These are phyloP conservation scores for Boletus sensibilis DNA, from an alignment of 768 basidiomycete species.

Conservation along the genomic window DNA sequence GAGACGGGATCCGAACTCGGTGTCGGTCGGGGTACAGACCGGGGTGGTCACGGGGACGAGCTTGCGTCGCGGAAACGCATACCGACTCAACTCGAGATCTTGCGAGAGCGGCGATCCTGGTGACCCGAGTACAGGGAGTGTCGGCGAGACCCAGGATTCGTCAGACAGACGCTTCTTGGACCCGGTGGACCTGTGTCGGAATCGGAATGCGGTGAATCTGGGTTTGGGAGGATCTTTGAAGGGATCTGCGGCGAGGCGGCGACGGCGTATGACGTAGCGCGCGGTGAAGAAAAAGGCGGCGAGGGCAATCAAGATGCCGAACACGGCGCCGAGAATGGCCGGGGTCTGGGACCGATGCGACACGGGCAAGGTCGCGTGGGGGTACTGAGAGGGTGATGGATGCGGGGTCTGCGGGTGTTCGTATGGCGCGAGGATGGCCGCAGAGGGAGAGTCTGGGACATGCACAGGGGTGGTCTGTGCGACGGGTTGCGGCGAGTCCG, in stretches of 20 bases:
- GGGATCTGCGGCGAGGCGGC: constrained; percentile 1
- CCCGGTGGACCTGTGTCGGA: background rate
- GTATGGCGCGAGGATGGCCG: constrained; percentile 14
- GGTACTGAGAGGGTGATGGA: constrained; percentile 7
- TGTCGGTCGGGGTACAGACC: constrained; percentile 19
- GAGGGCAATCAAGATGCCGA: constrained; percentile 17
- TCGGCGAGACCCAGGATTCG: constrained; percentile 26
- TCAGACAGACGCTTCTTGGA: constrained; percentile 25
- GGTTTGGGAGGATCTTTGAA: constrained; percentile 13
- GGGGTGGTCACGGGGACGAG: constrained; percentile 20
- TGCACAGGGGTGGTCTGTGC: background rate
- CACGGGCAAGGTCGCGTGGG: constrained; percentile 12
- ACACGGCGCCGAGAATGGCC: constrained; percentile 15
- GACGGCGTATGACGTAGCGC: constrained; percentile 16
- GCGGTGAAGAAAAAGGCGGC: background rate
- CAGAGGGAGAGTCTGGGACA: constrained; percentile 1
- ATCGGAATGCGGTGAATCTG: constrained; percentile 2
- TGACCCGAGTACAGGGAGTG: constrained; percentile 4
- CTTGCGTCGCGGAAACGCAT: constrained; percentile 11
- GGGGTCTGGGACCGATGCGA: constrained; percentile 5
- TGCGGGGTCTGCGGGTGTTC: constrained; percentile 7
- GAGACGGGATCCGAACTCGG: constrained; percentile 18
- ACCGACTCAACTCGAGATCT: constrained; percentile 12
- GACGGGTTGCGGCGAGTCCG: background rate
- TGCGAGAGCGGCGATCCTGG: constrained; percentile 11